Evolutionary conservation across 139 green algal species (phyloP).

Genomic region (Pleodorina starrii): DNA sequence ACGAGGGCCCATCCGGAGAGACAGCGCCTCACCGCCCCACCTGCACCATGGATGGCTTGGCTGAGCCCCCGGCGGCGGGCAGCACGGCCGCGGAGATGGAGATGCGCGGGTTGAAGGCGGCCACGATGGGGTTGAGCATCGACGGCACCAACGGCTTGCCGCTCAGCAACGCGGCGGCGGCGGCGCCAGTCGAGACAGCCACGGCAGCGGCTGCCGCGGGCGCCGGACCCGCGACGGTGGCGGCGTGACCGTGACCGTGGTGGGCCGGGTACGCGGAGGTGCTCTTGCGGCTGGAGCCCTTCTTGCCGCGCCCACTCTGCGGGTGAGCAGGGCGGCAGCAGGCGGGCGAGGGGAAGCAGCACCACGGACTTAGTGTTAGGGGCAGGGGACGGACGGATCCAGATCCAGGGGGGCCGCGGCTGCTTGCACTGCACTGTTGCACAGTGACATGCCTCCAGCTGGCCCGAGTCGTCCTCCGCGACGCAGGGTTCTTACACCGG

Average conservation of each 20-base stretch:
- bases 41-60: slow-evolving; percentile 57
- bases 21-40: background rate
- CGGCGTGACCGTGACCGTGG: too few species aligned
- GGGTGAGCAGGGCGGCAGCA: background rate
- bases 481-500: too few species aligned
- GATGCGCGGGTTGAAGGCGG: slow-evolving; percentile 68
- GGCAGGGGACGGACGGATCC: too few species aligned
- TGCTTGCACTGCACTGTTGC: too few species aligned
- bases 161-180: slow-evolving; percentile 59
- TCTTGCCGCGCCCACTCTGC: slow-evolving; percentile 15
- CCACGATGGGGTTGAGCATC: slow-evolving; percentile 75
- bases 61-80: slow-evolving; percentile 10
- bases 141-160: slow-evolving; percentile 70
- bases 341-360: too few species aligned
- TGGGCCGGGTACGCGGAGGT: slow-evolving; percentile 1
- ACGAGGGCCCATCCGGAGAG: too few species aligned
- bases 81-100: background rate
- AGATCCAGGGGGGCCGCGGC: too few species aligned
- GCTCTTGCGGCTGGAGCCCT: slow-evolving; percentile 18
- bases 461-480: too few species aligned
- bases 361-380: too few species aligned
- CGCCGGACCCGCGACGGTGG: too few species aligned
- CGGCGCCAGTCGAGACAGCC: background rate
- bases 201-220: background rate
- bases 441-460: too few species aligned